Conservation (phyloP, 345 rosid genomes). For the Clausena lansium region DNA sequence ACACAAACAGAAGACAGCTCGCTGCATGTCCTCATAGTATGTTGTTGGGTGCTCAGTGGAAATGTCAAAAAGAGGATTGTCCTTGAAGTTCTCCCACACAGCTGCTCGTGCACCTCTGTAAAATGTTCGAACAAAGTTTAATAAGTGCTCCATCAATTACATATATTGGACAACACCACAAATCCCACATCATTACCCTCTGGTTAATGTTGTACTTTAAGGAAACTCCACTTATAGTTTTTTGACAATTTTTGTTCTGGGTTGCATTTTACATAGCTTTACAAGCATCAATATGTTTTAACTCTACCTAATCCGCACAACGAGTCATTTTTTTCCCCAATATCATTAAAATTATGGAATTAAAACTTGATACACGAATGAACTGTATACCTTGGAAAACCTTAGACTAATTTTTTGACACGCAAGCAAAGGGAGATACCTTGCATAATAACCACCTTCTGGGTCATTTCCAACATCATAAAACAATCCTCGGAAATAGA, state of each 20-base stretch:
- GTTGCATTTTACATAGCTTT: too few relatives aligned
- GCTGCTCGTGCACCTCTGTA: slow-evolving; percentile 97
- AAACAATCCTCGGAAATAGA: slow-evolving; percentile 94
- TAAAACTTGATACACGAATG: background rate
- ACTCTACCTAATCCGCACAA: background rate
- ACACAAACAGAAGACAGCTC: slow-evolving; percentile 94
- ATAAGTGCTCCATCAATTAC: background rate
- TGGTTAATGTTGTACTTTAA: background rate
- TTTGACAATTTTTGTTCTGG: background rate
- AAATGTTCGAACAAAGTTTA: slow-evolving; percentile 14
- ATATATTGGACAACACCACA: background rate
- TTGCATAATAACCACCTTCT: slow-evolving; percentile 98
- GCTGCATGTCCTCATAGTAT: slow-evolving; percentile 96
- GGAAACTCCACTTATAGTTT: background rate
- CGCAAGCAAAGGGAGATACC: slow-evolving; percentile 43
- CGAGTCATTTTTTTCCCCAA: background rate
- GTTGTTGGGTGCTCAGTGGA: slow-evolving; percentile 97
- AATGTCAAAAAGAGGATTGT: slow-evolving; percentile 92
- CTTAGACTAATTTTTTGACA: slow-evolving; percentile 5
- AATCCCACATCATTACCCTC: background rate
- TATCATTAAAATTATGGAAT: background rate
- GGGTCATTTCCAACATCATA: slow-evolving; percentile 97
- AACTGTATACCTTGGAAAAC: background rate
- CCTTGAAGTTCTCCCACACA: slow-evolving; percentile 99
- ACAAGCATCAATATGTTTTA: background rate